Evolutionary conservation across 2,329 filamentous ascomycete species (phyloP).

Genomic region (Bisporella sp.): DNA sequence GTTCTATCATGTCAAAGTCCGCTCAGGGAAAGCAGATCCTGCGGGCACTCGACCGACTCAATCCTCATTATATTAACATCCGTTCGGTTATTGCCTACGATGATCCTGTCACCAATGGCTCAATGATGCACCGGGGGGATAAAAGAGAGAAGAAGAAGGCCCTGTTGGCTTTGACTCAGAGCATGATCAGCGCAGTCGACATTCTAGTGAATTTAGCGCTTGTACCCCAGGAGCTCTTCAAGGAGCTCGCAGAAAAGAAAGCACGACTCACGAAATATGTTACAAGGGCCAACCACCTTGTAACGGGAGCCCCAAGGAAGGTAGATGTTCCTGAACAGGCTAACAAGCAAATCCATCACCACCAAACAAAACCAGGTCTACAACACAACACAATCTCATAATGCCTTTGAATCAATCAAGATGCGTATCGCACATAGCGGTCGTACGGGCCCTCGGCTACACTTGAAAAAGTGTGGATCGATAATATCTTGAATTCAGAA

Average conservation of each 20-base stretch:
- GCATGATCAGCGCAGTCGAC: slow-evolving; percentile 28
- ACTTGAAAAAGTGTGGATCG: too few relatives aligned
- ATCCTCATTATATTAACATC: slow-evolving; percentile 20
- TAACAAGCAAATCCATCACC: too few relatives aligned
- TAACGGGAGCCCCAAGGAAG: too few relatives aligned
- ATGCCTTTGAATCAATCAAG: too few relatives aligned
- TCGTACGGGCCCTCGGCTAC: too few relatives aligned
- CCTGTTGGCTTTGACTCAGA: slow-evolving; percentile 19
- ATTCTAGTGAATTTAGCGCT: slow-evolving; percentile 21
- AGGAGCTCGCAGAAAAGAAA: slow-evolving; percentile 20
- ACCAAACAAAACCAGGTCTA: too few relatives aligned
- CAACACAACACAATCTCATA: too few relatives aligned
- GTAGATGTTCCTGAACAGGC: too few relatives aligned
- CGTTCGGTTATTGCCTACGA: slow-evolving; percentile 19
- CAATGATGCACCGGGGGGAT: slow-evolving; percentile 1
- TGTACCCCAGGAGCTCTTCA: slow-evolving; percentile 21
- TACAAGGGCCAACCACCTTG: too few relatives aligned
- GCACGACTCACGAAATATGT: not conserved
- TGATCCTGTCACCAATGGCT: slow-evolving; percentile 2
- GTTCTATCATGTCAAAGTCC: slow-evolving; percentile 26
- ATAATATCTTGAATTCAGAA: too few relatives aligned
- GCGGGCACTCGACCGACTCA: slow-evolving; percentile 40
- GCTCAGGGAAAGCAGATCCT: slow-evolving; percentile 44
- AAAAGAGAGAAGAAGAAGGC: slow-evolving; percentile 6
- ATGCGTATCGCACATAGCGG: too few relatives aligned